These are phyloP conservation scores for Dysphania ambrosioides DNA, from an alignment of 148 eudicot species.

Conservation along the genomic window DNA sequence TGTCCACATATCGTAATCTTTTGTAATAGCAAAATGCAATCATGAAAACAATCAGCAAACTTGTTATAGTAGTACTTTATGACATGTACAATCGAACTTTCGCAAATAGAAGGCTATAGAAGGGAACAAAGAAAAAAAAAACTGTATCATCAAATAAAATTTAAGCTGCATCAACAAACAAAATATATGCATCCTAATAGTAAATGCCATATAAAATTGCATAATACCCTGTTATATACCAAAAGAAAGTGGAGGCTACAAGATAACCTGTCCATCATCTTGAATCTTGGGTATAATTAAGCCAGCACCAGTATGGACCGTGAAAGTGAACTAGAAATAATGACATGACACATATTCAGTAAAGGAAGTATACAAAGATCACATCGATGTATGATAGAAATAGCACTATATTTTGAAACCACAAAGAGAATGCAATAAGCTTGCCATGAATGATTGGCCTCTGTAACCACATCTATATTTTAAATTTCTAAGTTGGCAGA, in stretches of 20 bases:
- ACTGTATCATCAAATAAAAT: no score
- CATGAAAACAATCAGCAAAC: neutral
- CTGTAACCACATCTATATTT: neutral
- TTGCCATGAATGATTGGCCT: neutral
- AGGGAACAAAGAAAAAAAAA: neutral
- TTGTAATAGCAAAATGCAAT: neutral
- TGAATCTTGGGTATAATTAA: constrained; percentile 90
- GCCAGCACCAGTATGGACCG: constrained; percentile 96
- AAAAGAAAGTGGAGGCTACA: neutral
- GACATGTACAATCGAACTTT: neutral
- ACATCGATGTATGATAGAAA: neutral
- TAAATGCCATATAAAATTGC: neutral
- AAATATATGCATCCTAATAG: neutral
- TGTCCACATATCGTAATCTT: no score
- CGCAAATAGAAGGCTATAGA: neutral
- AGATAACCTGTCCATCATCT: constrained; percentile 72
- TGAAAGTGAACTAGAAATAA: constrained; percentile 55
- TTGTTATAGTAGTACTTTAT: neutral
- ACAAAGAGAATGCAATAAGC: neutral
- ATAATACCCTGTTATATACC: neutral
- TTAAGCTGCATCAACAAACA: neutral
- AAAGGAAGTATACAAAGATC: neutral
- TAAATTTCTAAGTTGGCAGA: no score
- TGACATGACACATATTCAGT: constrained; percentile 8
- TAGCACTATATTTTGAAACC: neutral